Evolutionary conservation across 257 asterid species (phyloP).

Genomic region (Osmanthus fragrans): DNA sequence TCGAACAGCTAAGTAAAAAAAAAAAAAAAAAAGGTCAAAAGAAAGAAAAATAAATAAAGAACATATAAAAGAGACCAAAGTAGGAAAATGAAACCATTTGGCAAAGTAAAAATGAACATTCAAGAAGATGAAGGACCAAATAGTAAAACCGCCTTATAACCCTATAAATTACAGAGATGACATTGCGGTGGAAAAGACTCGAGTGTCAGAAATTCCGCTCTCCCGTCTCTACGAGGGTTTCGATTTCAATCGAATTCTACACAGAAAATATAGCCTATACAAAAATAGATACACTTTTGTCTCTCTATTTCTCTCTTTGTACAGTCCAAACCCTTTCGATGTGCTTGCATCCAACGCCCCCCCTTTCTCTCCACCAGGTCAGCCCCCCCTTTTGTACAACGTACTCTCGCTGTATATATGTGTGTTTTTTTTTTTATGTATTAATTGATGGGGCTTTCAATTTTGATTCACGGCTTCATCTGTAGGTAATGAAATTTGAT

Average conservation of each 20-base stretch:
- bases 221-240: neutral
- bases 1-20: no score
- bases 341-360: neutral
- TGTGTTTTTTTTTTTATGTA: neutral
- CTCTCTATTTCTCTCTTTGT: neutral
- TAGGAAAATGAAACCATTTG: neutral
- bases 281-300: neutral
- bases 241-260: neutral
- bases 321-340: neutral
- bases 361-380: neutral
- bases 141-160: neutral
- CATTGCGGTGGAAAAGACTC: neutral
- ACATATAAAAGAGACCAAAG: neutral
- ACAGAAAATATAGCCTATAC: neutral
- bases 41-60: neutral
- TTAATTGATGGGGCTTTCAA: slow-evolving; percentile 9
- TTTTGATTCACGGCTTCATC: neutral
- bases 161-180: neutral
- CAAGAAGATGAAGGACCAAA: neutral
- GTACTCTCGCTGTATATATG: neutral
- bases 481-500: slow-evolving; percentile 15
- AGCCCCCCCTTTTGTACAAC: neutral
- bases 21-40: no score
- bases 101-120: neutral
- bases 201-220: neutral